Evolutionary conservation across 2,329 filamentous ascomycete genomes (phyloP), one percentile per base, ranked within the genome.

Genomic region (Claviceps capensis): DNA sequence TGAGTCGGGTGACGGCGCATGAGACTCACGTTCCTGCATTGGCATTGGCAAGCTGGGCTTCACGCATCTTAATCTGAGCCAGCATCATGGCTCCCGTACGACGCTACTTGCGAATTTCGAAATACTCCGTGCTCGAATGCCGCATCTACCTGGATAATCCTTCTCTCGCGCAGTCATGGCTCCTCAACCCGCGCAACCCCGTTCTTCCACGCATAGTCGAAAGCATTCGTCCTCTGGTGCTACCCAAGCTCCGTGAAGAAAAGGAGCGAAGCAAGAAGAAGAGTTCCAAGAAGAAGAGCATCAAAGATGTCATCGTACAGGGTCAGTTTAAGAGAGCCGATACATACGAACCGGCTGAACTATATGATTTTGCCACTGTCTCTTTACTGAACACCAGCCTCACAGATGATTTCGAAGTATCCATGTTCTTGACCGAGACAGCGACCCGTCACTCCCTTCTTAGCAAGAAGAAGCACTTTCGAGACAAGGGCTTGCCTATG

Each of bases 61-160:
- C 37, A 34, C 16, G 37, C 36, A 48, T 4, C 36, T 36, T 22
- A 41, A 7, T 5, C 14, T 7, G 22, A 17, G 6, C 4, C 14
- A 22, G 37, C 34, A 57, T 23, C 44, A 96, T 96, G 90, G 85
- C 89, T 13, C 90, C 90, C 11, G 81, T 95, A 47, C 82, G 90
- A 54, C 81, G 90, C 61, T 96, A 97, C 65, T 76, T 97, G 52
- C 82, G 91, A 50, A 95, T 97, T 60, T 91, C 86, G 52, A 90
- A 91, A 64, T 87, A 88, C 67, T 95, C 91, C 4, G 89, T 96
- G 36, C 78, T 98, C n/a, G 93, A 98, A 75, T 89, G 88, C 57
- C 89, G 90, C 58, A 93, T 98, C 59, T 97, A 97, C 68, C 81
- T 96, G 47, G 91, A 97, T 58, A 90, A 91, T 60, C 93, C 93